Evolutionary conservation across 164 flowering plant genomes (phyloP).

Genomic region (Kingdonia uniflora): DNA sequence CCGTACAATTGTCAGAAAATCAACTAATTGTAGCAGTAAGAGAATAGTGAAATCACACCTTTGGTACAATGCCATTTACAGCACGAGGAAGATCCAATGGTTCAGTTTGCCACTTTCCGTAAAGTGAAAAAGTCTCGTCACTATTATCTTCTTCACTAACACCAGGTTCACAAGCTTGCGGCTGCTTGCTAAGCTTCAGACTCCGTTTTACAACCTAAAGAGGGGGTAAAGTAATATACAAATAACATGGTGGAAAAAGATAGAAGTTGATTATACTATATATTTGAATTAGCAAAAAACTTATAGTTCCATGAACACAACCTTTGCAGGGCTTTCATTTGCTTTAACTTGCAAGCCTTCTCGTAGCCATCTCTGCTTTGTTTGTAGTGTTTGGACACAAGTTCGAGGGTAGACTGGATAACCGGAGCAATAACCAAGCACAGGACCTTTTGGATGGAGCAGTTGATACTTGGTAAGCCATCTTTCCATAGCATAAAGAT

Average conservation of each 20-base stretch:
- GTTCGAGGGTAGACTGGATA: conserved; percentile 86
- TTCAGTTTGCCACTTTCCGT: conserved; percentile 92
- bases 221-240: neutral
- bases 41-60: conserved; percentile 29
- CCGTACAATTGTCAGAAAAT: too few species aligned
- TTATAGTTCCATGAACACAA: conserved; percentile 15
- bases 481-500: conserved; percentile 77
- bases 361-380: conserved; percentile 82
- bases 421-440: conserved; percentile 80
- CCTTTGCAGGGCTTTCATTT: conserved; percentile 76
- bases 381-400: conserved; percentile 71
- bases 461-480: conserved; percentile 87
- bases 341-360: conserved; percentile 78
- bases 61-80: conserved; percentile 81
- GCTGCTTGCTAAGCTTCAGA: conserved; percentile 27
- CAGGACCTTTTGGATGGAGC: conserved; percentile 81
- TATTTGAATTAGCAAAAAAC: conserved; percentile 2
- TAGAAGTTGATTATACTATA: too few species aligned
- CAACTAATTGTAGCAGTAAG: neutral
- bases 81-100: conserved; percentile 70
- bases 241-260: too few species aligned
- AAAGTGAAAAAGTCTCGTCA: conserved; percentile 42
- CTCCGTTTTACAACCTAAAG: conserved; percentile 53
- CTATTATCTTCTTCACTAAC: conserved; percentile 25
- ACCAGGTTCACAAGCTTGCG: conserved; percentile 34